These are phyloP conservation scores for Scedosporium minutisporum DNA, from an alignment of 2,329 filamentous ascomycete genomes.

Conservation along the genomic window DNA sequence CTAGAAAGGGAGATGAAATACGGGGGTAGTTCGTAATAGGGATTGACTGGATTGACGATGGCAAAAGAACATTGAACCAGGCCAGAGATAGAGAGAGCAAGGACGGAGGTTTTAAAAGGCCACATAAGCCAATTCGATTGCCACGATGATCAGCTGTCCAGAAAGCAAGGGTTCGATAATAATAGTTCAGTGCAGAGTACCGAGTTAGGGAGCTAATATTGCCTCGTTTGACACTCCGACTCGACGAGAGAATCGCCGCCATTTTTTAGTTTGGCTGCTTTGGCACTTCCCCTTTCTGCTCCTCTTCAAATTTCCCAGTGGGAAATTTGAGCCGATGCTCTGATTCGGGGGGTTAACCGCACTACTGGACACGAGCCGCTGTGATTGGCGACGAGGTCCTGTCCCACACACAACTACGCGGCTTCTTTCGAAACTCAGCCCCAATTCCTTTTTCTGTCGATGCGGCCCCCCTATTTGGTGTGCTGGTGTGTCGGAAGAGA, in stretches of 20 bases:
- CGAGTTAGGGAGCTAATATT: not conserved
- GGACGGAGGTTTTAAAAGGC: not conserved
- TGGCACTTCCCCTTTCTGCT: not conserved
- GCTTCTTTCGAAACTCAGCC: not conserved
- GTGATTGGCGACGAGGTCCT: not conserved
- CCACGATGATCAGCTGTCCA: not conserved
- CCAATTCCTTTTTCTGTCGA: not conserved
- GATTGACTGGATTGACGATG: conserved; percentile 1
- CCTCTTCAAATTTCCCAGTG: not conserved
- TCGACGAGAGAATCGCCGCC: not conserved
- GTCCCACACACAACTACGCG: not conserved
- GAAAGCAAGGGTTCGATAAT: not conserved
- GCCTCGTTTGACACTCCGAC: not conserved
- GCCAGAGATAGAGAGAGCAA: not conserved
- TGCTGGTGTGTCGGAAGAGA: too few species aligned
- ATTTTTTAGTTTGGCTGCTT: not conserved
- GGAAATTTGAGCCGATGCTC: not conserved
- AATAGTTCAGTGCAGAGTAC: not conserved
- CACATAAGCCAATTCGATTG: conserved; percentile 1
- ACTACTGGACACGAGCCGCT: conserved; percentile 1
- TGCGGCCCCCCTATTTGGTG: not conserved
- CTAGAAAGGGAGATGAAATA: not conserved
- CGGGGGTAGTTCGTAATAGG: not conserved
- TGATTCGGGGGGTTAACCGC: not conserved
- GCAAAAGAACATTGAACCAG: too few species aligned